Percentiles rank a stretch among this genome's conserved stretches.
Evolutionary conservation across 345 rosid genomes (phyloP).

Genomic region (Corymbia maculata): DNA sequence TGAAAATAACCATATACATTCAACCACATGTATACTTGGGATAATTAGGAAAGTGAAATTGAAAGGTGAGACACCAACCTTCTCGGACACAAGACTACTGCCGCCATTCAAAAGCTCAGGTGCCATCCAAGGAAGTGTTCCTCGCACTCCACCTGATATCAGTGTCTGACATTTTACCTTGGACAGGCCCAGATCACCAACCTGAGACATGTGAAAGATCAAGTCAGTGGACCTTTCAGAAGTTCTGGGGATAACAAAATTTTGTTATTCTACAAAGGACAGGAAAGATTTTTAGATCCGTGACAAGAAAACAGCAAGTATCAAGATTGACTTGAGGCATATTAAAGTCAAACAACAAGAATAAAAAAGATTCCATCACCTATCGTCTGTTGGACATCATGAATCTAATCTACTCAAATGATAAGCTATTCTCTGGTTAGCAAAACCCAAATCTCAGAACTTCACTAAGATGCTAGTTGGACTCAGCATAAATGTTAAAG

Average conservation of each 20-base stretch:
- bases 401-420: background rate
- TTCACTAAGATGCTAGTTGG: background rate
- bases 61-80: constrained; percentile 13
- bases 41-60: background rate
- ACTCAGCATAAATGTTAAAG: background rate
- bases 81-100: constrained; percentile 58
- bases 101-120: constrained; percentile 58
- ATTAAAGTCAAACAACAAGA: background rate
- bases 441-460: background rate
- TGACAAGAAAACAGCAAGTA: background rate
- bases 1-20: background rate
- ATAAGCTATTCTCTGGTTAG: background rate
- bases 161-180: constrained; percentile 61
- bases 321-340: background rate
- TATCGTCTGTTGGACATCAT: background rate
- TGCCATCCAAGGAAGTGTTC: constrained; percentile 75
- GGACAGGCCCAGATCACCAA: constrained; percentile 57
- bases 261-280: background rate
- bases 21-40: background rate
- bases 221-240: background rate
- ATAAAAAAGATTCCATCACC: background rate
- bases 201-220: constrained; percentile 9
- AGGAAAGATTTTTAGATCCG: background rate
- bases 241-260: background rate
- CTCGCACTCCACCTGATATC: constrained; percentile 58